Percentiles rank a stretch among this genome's conserved stretches.
Conservation (phyloP, 2,329 filamentous ascomycete species). For the Graphilbum fragrans region DNA sequence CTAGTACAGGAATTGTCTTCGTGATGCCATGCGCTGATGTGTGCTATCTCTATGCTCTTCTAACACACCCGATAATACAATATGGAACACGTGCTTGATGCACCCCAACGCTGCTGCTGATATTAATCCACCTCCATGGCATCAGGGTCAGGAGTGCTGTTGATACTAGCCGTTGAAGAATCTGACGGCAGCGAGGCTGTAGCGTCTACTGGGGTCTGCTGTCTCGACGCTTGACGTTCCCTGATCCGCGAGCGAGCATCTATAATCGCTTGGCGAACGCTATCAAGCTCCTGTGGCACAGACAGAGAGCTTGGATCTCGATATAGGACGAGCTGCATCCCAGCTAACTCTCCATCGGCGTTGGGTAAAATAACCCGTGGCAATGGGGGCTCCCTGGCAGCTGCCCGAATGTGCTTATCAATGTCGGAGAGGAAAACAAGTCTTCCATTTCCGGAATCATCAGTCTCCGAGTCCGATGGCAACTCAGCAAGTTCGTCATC, state of each 20-base stretch:
- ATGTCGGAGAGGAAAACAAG: conserved; percentile 79
- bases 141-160: conserved; percentile 32
- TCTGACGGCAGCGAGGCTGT: not conserved
- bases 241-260: conserved; percentile 61
- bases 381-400: conserved; percentile 31
- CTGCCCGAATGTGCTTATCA: conserved; percentile 59
- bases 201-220: conserved; percentile 9
- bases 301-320: conserved; percentile 64
- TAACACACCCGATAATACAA: no score
- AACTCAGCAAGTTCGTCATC: conserved; percentile 63
- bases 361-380: conserved; percentile 44
- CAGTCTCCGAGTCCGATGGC: not conserved
- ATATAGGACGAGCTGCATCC: conserved; percentile 75
- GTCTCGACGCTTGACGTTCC: conserved; percentile 39
- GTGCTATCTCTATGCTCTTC: no score
- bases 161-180: not conserved
- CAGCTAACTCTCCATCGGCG: conserved; percentile 39
- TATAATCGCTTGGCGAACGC: conserved; percentile 70
- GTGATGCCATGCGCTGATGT: no score
- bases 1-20: no score
- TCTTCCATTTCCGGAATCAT: conserved; percentile 28
- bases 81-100: no score
- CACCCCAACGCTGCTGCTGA: no score
- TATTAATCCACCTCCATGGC: conserved; percentile 53
- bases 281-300: conserved; percentile 62